Evolutionary conservation across 2,329 filamentous ascomycete genomes (phyloP).

Genomic region (Exophiala calicioides): DNA sequence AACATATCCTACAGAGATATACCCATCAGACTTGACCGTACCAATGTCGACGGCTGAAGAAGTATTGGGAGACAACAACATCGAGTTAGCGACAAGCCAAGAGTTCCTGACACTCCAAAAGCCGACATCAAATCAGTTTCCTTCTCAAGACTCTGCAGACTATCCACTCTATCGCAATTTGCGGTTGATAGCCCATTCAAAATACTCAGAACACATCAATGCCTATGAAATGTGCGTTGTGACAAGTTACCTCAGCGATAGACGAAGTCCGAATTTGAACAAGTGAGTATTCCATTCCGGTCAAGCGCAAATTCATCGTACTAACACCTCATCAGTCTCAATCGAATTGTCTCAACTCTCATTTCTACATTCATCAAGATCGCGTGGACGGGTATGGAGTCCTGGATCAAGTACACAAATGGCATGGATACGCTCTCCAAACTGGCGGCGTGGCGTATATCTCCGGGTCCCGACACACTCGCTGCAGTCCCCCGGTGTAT

Average conservation of each 20-base stretch:
- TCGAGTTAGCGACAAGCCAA: not conserved
- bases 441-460: conserved; percentile 17
- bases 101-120: not conserved
- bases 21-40: not conserved
- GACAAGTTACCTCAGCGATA: conserved; percentile 5
- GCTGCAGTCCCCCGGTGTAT: conserved; percentile 11
- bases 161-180: conserved; percentile 8
- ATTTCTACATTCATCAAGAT: conserved; percentile 16
- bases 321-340: conserved; percentile 9
- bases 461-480: conserved; percentile 8
- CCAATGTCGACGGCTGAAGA: not conserved
- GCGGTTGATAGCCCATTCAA: conserved; percentile 10
- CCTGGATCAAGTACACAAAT: conserved; percentile 20
- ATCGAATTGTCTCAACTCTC: conserved; percentile 9
- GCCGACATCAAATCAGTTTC: not conserved
- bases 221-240: conserved; percentile 20
- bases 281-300: conserved; percentile 10
- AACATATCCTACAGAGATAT: not conserved
- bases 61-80: not conserved
- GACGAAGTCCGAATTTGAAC: conserved; percentile 1
- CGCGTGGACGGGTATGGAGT: conserved; percentile 16
- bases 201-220: conserved; percentile 19
- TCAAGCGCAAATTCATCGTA: not conserved
- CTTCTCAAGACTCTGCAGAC: not conserved
- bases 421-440: conserved; percentile 13